Conservation (phyloP, 495 filamentous ascomycete species). For the Filosporella fistucella region DNA sequence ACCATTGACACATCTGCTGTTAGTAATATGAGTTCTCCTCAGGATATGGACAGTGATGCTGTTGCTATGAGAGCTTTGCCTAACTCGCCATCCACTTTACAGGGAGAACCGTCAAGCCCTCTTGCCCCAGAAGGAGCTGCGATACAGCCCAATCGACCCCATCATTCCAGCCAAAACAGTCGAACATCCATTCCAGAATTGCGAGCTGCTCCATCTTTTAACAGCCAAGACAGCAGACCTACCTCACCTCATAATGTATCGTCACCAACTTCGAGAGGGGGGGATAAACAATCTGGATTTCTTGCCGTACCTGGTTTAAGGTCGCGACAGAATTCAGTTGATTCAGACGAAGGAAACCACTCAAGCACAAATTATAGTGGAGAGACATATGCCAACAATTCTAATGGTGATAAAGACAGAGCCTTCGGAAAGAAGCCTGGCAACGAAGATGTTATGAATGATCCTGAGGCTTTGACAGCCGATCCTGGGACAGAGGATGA, state of each 20-base stretch:
- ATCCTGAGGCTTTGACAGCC: conserved; percentile 48
- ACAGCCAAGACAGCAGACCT: conserved; percentile 75
- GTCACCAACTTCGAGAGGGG: conserved; percentile 52
- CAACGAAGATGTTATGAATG: conserved; percentile 45
- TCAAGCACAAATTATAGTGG: conserved; percentile 31
- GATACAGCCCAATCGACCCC: conserved; percentile 17
- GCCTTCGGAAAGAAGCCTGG: conserved; percentile 22
- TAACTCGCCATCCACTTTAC: conserved; percentile 23
- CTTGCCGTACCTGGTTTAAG: conserved; percentile 44
- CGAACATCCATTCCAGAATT: conserved; percentile 46
- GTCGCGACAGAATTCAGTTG: conserved; percentile 49
- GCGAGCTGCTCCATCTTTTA: conserved; percentile 60
- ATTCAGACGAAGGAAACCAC: conserved; percentile 44
- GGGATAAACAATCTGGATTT: conserved; percentile 37
- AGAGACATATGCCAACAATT: conserved; percentile 28
- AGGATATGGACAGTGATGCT: conserved; percentile 24
- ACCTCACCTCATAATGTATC: conserved; percentile 88
- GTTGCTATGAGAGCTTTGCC: conserved; percentile 19
- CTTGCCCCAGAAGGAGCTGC: conserved; percentile 10
- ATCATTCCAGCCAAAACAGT: conserved; percentile 20
- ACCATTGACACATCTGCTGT: conserved; percentile 74
- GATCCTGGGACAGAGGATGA: conserved; percentile 67
- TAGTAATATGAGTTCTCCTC: conserved; percentile 29
- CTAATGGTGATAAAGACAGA: conserved; percentile 24
- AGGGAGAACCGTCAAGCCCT: conserved; percentile 25